Evolutionary conservation across 305 asterid genomes (phyloP).

Genomic region (Fraxinus albicans): DNA sequence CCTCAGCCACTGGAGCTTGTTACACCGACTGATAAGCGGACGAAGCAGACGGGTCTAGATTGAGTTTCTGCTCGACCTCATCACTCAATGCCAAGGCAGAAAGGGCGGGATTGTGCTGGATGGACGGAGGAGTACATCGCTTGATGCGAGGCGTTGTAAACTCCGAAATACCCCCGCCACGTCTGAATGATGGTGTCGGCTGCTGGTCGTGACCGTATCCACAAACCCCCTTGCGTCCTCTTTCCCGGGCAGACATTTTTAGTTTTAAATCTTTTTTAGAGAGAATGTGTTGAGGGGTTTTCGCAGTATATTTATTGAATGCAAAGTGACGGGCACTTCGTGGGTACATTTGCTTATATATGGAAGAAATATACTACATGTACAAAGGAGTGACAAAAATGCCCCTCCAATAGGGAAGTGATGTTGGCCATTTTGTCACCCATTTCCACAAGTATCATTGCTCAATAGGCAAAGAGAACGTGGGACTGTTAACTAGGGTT

Average conservation of each 20-base stretch:
- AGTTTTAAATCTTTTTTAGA: neutral
- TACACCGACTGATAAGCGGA: constrained; percentile 14
- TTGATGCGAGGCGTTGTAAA: constrained; percentile 23
- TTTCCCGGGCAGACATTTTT: constrained; percentile 27
- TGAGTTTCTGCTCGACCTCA: no score
- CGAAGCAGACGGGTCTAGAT: constrained; percentile 29
- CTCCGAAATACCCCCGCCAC: constrained; percentile 9
- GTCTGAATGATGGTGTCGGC: neutral
- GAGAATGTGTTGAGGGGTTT: neutral
- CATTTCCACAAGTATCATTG: no score
- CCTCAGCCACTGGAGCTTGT: constrained; percentile 7
- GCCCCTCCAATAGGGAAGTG: no score
- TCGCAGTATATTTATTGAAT: neutral
- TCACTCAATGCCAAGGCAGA: constrained; percentile 22
- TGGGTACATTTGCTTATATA: neutral
- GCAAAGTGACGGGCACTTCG: neutral
- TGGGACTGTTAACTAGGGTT: no score
- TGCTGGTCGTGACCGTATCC: constrained; percentile 25
- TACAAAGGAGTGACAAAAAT: no score
- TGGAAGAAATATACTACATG: neutral
- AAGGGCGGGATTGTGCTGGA: constrained; percentile 16
- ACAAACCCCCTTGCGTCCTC: constrained; percentile 16
- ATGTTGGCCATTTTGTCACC: no score
- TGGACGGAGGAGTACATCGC: neutral
- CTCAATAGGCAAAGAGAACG: no score